Evolutionary conservation across 176 grass and related monocot genomes (phyloP).

Genomic region (Oryza meridionalis): DNA sequence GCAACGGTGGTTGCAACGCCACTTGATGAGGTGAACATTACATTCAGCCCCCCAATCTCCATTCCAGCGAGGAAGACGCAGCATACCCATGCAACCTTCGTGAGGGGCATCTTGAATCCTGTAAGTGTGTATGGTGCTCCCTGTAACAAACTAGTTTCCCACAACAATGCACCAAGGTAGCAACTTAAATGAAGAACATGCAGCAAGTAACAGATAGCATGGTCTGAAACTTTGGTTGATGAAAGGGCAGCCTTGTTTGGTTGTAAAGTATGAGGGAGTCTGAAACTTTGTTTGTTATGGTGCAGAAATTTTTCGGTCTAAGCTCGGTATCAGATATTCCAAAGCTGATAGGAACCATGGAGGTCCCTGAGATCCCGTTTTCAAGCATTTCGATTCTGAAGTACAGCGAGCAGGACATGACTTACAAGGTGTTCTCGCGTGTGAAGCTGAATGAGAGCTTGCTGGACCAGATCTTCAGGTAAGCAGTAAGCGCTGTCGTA

Average conservation of each 20-base stretch:
- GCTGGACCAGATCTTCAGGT: conserved; percentile 84
- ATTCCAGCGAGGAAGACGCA: conserved; percentile 83
- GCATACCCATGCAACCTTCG: conserved; percentile 84
- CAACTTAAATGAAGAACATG: not conserved
- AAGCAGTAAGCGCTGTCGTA: not conserved
- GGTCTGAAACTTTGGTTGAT: not conserved
- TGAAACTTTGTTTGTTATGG: conserved; percentile 11
- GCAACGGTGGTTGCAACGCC: conserved; percentile 82
- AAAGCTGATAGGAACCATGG: conserved; percentile 77
- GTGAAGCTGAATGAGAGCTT: conserved; percentile 56
- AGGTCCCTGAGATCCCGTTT: conserved; percentile 83
- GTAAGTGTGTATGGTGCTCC: conserved; percentile 57
- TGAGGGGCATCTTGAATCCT: conserved; percentile 81
- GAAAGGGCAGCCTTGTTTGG: not conserved
- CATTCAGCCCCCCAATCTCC: conserved; percentile 64
- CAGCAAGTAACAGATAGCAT: not conserved
- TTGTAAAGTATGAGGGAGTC: not conserved
- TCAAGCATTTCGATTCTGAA: conserved; percentile 71
- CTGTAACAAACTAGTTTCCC: not conserved
- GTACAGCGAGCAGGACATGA: conserved; percentile 64
- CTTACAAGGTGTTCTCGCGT: conserved; percentile 92
- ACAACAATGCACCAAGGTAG: not conserved
- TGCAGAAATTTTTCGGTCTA: conserved; percentile 78
- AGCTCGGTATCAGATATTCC: conserved; percentile 68
- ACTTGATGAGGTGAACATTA: conserved; percentile 86